phyloP scores from a whole-genome alignment of 1,284 basidiomycete genomes.

The Omphalotus olearius region DNA sequence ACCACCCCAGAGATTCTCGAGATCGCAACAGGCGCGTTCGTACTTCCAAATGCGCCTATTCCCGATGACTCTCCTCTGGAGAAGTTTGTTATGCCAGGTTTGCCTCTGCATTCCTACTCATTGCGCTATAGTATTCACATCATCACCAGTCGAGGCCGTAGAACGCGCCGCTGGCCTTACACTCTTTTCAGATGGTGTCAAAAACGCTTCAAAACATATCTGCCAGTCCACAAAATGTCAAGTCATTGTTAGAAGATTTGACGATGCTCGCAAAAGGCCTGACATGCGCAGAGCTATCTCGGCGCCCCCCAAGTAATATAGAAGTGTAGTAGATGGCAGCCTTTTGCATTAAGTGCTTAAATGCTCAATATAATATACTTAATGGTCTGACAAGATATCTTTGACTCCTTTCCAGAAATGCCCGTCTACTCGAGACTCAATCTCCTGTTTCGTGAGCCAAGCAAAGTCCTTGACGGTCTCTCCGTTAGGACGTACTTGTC shows the following conservation, averaged over 20 bases:
- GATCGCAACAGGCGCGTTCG: slow-evolving; percentile 87
- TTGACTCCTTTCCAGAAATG: slow-evolving; percentile 76
- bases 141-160: slow-evolving; percentile 73
- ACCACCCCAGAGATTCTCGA: slow-evolving; percentile 70
- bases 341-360: background rate
- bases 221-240: slow-evolving; percentile 86
- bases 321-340: background rate
- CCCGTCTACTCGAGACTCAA: slow-evolving; percentile 56
- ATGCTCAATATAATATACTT: slow-evolving; percentile 17
- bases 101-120: slow-evolving; percentile 19
- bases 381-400: slow-evolving; percentile 77
- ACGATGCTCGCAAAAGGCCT: slow-evolving; percentile 79
- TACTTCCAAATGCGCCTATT: slow-evolving; percentile 88
- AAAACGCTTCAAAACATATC: slow-evolving; percentile 78
- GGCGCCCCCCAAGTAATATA: slow-evolving; percentile 32
- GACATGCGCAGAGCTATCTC: slow-evolving; percentile 49
- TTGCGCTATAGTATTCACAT: slow-evolving; percentile 2
- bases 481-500: slow-evolving; percentile 58
- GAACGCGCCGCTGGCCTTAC: slow-evolving; percentile 89
- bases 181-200: slow-evolving; percentile 85
- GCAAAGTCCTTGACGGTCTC: slow-evolving; percentile 70
- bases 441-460: slow-evolving; percentile 89
- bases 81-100: slow-evolving; percentile 79
- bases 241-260: slow-evolving; percentile 80
- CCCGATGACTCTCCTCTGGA: slow-evolving; percentile 79